Evolutionary conservation across 2,329 filamentous ascomycete species (phyloP), one percentile per base, ranked within the genome.

Genomic region (Diplodia seriata): DNA sequence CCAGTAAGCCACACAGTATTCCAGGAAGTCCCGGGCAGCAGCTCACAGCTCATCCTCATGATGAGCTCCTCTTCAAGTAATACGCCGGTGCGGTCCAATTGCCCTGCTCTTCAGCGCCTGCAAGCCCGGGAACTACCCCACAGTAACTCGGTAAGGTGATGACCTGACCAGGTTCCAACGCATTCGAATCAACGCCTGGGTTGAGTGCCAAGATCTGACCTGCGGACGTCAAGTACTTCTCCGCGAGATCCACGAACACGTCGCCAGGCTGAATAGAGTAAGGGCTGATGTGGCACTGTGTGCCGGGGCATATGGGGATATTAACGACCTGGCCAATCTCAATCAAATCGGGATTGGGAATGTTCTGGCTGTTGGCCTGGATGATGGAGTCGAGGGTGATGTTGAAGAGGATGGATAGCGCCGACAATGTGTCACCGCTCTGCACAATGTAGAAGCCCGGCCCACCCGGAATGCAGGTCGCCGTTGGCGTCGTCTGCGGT

Each of bases 201-300:
- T 75, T 75, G 3, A 73, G 59, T 3, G 71, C 71, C 68, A 70
- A 49, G 57, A 75, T 73, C 67, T 74, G 72, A 0, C 74, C 74
- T 54, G 71, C 51, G 9, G 67, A 70, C 11, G 70, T 72, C 18
- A 54, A 11, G 59, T 72, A 72, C 3, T 55, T 68, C 8, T 33
- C 51, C 0, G 73, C 73, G 33, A 75, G 57, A 15, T 74, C 70
- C 33, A 71, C 64, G 56, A 72, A 75, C 12, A 72, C 18, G 53
- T 75, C 74, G 5, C 72, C 73, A 14, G 56, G 23, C 29, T 68
- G 36, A 54, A 75, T 73, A n/a, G 12, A 66, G 68, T 73, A 74
- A 5, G 71, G 70, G 6, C 69, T 69, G 36, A 74, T 69, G 12
- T 55, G 56, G 67, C 73, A 74, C 54, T 56, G 49, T 31, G 69